Base-by-base conservation (phyloP, 495 filamentous ascomycete species). In the Margaritispora aquatica region DNA sequence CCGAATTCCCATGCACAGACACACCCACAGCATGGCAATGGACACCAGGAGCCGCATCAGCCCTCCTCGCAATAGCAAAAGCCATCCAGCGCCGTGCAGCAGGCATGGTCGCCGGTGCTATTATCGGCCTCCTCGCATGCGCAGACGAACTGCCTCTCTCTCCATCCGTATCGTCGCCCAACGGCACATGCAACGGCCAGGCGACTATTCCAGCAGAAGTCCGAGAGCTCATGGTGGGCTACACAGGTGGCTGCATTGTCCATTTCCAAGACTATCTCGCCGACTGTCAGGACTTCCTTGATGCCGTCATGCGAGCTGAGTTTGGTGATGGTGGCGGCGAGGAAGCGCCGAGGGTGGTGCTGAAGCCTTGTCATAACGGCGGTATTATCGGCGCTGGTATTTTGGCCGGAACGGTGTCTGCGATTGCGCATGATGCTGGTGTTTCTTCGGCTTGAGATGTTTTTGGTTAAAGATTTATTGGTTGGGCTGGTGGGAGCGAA, bases 341-440 rank as follows among this genome's bases (percentile, higher is more conserved):
- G 19, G 72, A 80, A 36, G 71, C 74, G 21, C 81, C 86, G 55
- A 79, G 77, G 26, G 81, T 91, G 4, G 79, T 85, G 23, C 67
- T 92, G 53, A 76, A 76, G 36, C 85, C 88, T 52, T 88, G 86
- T 52, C 82, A 86, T 26, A 87, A 91, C 68, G 88, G 88, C 13
- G 88, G 88, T 15, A 84, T 91, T 51, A 86, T 84, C 49, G 88
- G 88, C 0, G 88, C 88, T 5, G 88, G 86, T 4, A 86, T 91
- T 26, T 69, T 92, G 58, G 86, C 84, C n/a, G 85, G 84, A 0
- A 85, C 63, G 7, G 63, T 68, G 11, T 7, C 36, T 46, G 54
- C 22, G 23, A 53, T 64, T 44, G 56, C 24, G 22, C 4, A 41
- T 51, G 54, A 55, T 26, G 38, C 47, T 44, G 7, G 10, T 7